A percentile compares a stretch with the other conserved stretches of the same genome.
Evolutionary conservation across 495 filamentous ascomycete species (phyloP).

Genomic region (Aspergillus affinis): DNA sequence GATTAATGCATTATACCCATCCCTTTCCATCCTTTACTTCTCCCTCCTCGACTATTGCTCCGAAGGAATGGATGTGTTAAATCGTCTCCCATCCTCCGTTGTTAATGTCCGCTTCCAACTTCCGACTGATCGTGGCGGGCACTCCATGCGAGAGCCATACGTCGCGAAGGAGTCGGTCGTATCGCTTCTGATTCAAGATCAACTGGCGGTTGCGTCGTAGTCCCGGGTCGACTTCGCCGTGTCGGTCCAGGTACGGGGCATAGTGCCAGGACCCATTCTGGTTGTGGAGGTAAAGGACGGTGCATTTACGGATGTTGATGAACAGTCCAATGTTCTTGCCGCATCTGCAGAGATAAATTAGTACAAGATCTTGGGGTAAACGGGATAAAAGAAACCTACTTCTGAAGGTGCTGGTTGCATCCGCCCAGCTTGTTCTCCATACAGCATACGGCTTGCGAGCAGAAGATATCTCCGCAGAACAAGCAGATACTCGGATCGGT

Average conservation of each 20-base stretch:
- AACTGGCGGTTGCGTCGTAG: constrained; percentile 80
- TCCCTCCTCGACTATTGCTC: neutral
- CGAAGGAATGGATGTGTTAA: constrained; percentile 28
- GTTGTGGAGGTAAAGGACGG: constrained; percentile 79
- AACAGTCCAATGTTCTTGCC: constrained; percentile 86
- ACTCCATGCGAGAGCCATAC: constrained; percentile 87
- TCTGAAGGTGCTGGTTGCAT: constrained; percentile 82
- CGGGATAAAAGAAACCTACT: constrained; percentile 55
- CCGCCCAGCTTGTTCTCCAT: constrained; percentile 73
- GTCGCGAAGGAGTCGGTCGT: constrained; percentile 80
- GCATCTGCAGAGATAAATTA: constrained; percentile 58
- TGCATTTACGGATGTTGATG: constrained; percentile 95
- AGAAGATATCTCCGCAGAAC: constrained; percentile 95
- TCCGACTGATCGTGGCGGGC: constrained; percentile 83
- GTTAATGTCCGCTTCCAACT: constrained; percentile 91
- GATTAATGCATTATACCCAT: neutral
- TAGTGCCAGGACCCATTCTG: constrained; percentile 78
- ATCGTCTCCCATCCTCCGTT: constrained; percentile 97
- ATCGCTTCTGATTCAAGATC: constrained; percentile 88
- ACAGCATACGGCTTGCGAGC: constrained; percentile 91
- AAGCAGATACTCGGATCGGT: constrained; percentile 88
- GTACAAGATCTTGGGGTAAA: neutral
- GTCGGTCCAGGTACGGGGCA: constrained; percentile 91
- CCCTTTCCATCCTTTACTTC: neutral
- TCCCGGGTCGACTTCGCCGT: constrained; percentile 88